Evolutionary conservation across 2,329 filamentous ascomycete species (phyloP).

Genomic region (Trichoderma atroviride): DNA sequence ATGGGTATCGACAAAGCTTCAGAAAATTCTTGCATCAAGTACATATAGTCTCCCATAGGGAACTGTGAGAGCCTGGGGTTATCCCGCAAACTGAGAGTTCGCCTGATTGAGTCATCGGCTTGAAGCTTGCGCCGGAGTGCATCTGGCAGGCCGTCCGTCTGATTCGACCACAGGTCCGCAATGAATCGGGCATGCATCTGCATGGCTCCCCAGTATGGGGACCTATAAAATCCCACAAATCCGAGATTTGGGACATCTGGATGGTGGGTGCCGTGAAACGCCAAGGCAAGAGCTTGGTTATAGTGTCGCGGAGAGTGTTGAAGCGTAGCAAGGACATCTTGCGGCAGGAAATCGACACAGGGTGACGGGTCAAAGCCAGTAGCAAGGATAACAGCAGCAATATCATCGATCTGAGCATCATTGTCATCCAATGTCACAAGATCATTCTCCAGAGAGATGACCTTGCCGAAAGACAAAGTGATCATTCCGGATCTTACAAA

Average conservation of each 20-base stretch:
- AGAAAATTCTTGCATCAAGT: conserved; percentile 72
- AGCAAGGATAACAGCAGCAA: conserved; percentile 71
- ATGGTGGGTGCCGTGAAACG: conserved; percentile 67
- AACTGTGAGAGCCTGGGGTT: conserved; percentile 66
- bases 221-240: conserved; percentile 82
- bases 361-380: conserved; percentile 72
- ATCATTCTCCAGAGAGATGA: conserved; percentile 40
- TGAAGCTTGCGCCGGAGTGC: conserved; percentile 46
- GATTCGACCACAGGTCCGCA: conserved; percentile 58
- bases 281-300: conserved; percentile 66
- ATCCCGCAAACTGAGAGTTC: conserved; percentile 54
- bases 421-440: conserved; percentile 40
- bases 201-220: conserved; percentile 84
- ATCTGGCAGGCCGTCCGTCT: conserved; percentile 31
- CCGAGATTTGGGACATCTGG: conserved; percentile 65
- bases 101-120: conserved; percentile 48
- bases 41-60: conserved; percentile 81
- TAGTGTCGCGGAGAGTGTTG: conserved; percentile 57
- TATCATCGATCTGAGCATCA: conserved; percentile 49
- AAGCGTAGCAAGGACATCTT: conserved; percentile 57
- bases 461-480: conserved; percentile 51
- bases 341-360: conserved; percentile 66
- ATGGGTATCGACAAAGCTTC: conserved; percentile 57
- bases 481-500: conserved; percentile 71
- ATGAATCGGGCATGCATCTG: conserved; percentile 81